Percentiles rank a stretch among this genome's conserved stretches.
Conservation (phyloP, 164 flowering plant genomes). For the Vitis labrusca region DNA sequence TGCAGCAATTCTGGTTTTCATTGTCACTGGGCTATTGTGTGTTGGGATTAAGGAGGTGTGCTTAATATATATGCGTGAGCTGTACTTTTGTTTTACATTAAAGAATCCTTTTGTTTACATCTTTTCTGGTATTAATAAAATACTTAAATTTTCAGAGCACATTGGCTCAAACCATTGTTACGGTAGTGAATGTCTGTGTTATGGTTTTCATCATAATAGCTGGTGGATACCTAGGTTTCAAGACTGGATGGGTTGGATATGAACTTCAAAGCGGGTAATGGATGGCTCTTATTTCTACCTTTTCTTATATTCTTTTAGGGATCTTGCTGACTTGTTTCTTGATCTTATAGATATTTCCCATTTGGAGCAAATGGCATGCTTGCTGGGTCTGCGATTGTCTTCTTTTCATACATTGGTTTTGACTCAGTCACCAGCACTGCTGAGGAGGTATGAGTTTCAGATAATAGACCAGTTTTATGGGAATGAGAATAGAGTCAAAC, state of each 20-base stretch:
- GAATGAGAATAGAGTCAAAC: too few relatives aligned
- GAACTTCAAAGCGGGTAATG: slow-evolving; percentile 59
- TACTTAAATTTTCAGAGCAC: slow-evolving; percentile 61
- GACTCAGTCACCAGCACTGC: slow-evolving; percentile 80
- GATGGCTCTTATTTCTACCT: too few relatives aligned
- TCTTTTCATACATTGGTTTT: slow-evolving; percentile 77
- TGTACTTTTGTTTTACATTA: too few relatives aligned
- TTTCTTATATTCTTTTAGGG: too few relatives aligned
- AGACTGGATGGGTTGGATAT: slow-evolving; percentile 92
- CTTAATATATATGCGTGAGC: background rate
- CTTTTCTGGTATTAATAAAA: background rate
- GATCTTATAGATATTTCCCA: too few relatives aligned
- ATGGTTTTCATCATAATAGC: slow-evolving; percentile 82
- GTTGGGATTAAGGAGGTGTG: slow-evolving; percentile 92
- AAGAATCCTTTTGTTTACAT: too few relatives aligned
- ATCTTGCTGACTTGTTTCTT: too few relatives aligned
- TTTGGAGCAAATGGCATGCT: slow-evolving; percentile 70
- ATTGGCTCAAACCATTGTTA: slow-evolving; percentile 71
- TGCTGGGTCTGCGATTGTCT: slow-evolving; percentile 74
- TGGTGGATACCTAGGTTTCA: slow-evolving; percentile 83
- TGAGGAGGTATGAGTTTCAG: slow-evolving; percentile 51
- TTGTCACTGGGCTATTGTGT: slow-evolving; percentile 79
- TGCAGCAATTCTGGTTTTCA: slow-evolving; percentile 77
- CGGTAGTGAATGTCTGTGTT: slow-evolving; percentile 73
- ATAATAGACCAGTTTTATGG: too few relatives aligned